phyloP scores from a whole-genome alignment of 345 rosid species.

The Eucalyptus pumila region DNA sequence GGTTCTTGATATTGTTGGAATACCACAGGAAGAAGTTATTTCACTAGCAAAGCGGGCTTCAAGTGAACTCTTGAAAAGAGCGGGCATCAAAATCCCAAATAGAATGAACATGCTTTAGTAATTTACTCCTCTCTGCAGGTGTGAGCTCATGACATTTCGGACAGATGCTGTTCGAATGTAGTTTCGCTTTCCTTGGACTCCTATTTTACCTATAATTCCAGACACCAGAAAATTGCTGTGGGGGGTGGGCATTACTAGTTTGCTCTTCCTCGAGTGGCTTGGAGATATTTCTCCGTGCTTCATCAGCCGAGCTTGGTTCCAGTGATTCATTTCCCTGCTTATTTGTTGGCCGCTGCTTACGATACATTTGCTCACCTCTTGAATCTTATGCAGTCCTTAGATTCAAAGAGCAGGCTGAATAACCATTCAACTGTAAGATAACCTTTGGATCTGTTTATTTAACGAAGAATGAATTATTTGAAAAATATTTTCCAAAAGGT shows the following conservation, averaged over 20 bases:
- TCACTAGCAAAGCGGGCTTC: constrained; percentile 38
- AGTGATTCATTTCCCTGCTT: neutral
- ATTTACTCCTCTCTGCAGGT: neutral
- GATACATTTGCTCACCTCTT: neutral
- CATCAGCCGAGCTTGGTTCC: neutral
- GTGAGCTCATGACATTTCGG: neutral
- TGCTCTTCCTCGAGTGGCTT: neutral
- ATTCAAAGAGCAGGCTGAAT: neutral
- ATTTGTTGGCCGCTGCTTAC: neutral
- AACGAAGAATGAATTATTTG: rapidly evolving
- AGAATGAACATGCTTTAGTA: constrained; percentile 38
- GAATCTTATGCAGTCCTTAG: neutral
- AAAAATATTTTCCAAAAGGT: rapidly evolving
- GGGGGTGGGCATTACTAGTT: neutral
- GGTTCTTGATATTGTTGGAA: neutral
- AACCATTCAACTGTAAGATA: neutral
- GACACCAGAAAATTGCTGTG: neutral
- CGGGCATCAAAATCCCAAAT: constrained; percentile 28
- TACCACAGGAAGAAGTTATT: constrained; percentile 2
- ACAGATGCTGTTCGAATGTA: neutral
- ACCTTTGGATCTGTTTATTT: rapidly evolving
- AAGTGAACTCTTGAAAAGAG: constrained; percentile 26
- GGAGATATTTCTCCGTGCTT: neutral
- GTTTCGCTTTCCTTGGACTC: neutral
- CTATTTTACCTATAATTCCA: neutral